phyloP scores from a whole-genome alignment of 148 eudicot species.

The Rhododendron ferrugineum region DNA sequence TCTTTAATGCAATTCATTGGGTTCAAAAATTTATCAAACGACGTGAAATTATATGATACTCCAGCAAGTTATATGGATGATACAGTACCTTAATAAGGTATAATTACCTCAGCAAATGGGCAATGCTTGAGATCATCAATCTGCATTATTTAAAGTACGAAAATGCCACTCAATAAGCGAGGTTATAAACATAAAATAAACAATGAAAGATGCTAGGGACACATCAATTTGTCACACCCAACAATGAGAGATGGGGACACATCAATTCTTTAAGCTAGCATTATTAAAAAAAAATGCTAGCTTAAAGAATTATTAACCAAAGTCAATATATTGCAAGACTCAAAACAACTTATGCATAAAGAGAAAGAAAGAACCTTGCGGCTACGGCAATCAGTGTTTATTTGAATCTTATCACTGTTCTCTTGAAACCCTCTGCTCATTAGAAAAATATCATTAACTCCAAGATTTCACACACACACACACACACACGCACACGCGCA shows the following conservation, averaged over 20 bases:
- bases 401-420: slow-evolving; percentile 59
- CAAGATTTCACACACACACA: neutral
- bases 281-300: no score
- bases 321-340: neutral
- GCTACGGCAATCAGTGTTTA: slow-evolving; percentile 67
- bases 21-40: neutral
- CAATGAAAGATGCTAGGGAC: no score
- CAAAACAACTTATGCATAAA: neutral
- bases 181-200: neutral
- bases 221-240: no score
- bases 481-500: neutral
- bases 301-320: neutral
- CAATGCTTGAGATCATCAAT: slow-evolving; percentile 77
- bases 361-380: slow-evolving; percentile 48
- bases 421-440: slow-evolving; percentile 62
- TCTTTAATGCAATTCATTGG: neutral
- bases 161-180: neutral
- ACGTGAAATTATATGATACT: neutral
- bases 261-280: no score
- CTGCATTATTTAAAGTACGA: slow-evolving; percentile 33
- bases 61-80: neutral
- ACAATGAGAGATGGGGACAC: no score
- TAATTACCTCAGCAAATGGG: slow-evolving; percentile 77
- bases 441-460: neutral
- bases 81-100: neutral